Base-by-base conservation (phyloP, 75 land plant species). In the Pinus albicaulis region DNA sequence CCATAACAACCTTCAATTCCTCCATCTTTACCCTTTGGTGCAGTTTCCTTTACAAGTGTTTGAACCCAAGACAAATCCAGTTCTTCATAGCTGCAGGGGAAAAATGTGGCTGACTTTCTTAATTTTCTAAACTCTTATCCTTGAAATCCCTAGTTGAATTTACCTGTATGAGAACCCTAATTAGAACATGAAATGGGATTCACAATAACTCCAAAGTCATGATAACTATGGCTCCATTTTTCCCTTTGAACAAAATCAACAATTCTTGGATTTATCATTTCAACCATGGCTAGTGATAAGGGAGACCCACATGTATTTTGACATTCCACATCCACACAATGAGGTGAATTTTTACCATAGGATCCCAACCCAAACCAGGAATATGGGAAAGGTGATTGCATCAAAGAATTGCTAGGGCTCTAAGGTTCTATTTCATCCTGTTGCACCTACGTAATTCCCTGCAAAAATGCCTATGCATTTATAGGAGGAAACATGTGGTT, bases 41-140 rank as follows among this genome's bases (percentile, higher is more conserved):
- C 85, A 17, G 82, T 78, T 41, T 90, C 95, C 72, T 87, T 91
- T 16, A 91, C 93, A 16, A 89, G 78, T 10, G 87, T 89, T 17
- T 91, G 89, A 3, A 91, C 88, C 96, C 96, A 93, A 10, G 94
- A 87, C 17, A 93, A 17, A 58, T 92, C 91, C 2, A 89, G 89
- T 74, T 89, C 89, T 59, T 89, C 96, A 3, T 80, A 79, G 26
- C 74, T 76, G 4, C 75, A 73, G 23, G 82, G 59, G 0, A 52
- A 36, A 58, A 82, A 82, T 13, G 86, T 83, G 12, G 77, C 57
- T 15, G 83, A 84, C 52, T 81, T 72, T 34, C 74, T 71, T 28
- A 86, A 64, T 31, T 74, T 77, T 14, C 65, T 66, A 26, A 82
- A 41, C 25, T 90, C 90, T 44, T 87, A 83, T 13, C 84, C 84